Evolutionary conservation across 139 green algal species (phyloP).

Genomic region (Auxenochlorella pyrenoidosa): DNA sequence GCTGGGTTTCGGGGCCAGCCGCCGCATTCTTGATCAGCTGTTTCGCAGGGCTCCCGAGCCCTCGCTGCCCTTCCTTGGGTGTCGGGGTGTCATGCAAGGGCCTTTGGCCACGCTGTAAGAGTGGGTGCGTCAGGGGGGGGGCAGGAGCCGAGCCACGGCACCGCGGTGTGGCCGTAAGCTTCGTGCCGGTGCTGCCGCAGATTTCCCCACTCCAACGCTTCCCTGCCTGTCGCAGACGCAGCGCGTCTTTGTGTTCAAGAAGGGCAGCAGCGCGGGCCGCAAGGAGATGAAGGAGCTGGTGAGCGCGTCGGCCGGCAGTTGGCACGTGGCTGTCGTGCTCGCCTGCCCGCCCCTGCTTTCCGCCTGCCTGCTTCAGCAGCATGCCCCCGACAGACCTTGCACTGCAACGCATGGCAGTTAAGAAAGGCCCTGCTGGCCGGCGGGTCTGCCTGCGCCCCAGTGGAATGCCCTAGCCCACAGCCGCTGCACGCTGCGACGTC

Average conservation of each 20-base stretch:
- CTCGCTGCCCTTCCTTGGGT: neutral
- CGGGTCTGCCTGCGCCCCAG: neutral
- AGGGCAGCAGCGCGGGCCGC: constrained; percentile 19
- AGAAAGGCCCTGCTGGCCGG: no score
- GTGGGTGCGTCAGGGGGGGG: neutral
- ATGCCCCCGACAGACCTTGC: no score
- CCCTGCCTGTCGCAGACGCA: neutral
- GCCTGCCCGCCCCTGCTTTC: neutral
- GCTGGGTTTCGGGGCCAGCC: neutral
- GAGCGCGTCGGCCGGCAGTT: neutral
- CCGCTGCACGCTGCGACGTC: neutral
- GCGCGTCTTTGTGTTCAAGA: constrained; percentile 37
- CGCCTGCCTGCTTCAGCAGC: no score
- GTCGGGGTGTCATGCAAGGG: neutral
- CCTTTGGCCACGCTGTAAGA: neutral
- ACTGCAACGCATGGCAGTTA: no score
- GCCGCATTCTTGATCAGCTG: neutral
- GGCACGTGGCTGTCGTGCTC: neutral
- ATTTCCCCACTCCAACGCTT: no score
- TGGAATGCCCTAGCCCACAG: neutral
- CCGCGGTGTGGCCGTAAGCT: no score
- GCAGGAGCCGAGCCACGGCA: neutral
- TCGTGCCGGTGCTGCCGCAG: neutral
- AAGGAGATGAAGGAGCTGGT: constrained; percentile 44
- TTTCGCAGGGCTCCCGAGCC: neutral